Conservation (phyloP, 2,329 filamentous ascomycete species). For the Pseudogymnoascus sp. region DNA sequence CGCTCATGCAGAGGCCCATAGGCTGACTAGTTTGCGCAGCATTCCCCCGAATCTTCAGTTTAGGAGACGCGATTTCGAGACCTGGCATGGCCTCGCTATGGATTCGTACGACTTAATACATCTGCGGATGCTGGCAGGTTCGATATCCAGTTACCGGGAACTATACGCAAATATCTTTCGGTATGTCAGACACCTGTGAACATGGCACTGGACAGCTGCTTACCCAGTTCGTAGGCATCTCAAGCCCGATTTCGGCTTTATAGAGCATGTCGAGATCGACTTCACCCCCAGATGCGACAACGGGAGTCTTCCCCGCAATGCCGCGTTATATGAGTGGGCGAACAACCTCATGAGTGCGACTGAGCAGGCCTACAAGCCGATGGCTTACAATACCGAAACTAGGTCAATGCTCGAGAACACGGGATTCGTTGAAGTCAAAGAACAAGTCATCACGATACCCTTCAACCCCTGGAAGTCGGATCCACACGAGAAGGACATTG, state of each 20-base stretch:
- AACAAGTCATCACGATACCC: conserved; percentile 60
- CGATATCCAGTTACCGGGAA: conserved; percentile 64
- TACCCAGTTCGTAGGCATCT: conserved; percentile 51
- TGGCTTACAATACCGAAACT: conserved; percentile 55
- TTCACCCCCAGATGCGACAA: conserved; percentile 66
- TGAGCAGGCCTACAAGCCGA: conserved; percentile 51
- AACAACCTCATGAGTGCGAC: conserved; percentile 60
- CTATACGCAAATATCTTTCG: conserved; percentile 63
- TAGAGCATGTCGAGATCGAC: conserved; percentile 89
- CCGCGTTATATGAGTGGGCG: conserved; percentile 60
- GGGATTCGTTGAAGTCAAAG: conserved; percentile 73
- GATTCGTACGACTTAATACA: conserved; percentile 62
- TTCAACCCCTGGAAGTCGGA: conserved; percentile 66
- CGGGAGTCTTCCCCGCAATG: conserved; percentile 46
- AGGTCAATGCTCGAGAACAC: conserved; percentile 52
- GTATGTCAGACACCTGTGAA: conserved; percentile 35
- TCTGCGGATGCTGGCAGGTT: conserved; percentile 69
- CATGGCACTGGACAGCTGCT: not conserved
- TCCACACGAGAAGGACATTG: conserved; percentile 56
- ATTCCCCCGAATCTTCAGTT: conserved; percentile 64
- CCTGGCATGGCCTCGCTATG: conserved; percentile 47
- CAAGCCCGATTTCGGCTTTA: conserved; percentile 61
- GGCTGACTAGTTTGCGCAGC: conserved; percentile 36
- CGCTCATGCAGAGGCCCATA: conserved; percentile 23
- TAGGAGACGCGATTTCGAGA: conserved; percentile 67